These are phyloP conservation scores for Lachancea meyersii DNA, from an alignment of 805 yeast species.

Conservation along the genomic window DNA sequence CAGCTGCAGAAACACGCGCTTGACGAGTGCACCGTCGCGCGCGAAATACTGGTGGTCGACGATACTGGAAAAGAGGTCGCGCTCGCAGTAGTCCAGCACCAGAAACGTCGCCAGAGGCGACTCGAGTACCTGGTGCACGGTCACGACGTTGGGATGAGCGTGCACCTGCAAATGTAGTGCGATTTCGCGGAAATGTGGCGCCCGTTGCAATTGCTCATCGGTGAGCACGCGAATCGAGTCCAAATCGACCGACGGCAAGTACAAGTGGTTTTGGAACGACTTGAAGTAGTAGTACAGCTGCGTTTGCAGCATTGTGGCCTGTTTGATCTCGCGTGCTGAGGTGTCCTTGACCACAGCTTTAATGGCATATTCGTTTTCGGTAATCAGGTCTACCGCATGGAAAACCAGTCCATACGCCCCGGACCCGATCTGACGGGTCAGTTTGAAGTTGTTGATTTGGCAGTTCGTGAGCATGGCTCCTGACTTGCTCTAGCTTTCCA, in stretches of 20 bases:
- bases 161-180: slow-evolving; percentile 70
- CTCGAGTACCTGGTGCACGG: slow-evolving; percentile 68
- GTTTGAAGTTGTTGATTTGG: slow-evolving; percentile 26
- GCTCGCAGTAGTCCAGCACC: slow-evolving; percentile 80
- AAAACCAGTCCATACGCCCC: slow-evolving; percentile 86
- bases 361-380: slow-evolving; percentile 56
- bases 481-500: neutral
- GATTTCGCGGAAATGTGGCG: slow-evolving; percentile 53
- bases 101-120: slow-evolving; percentile 54
- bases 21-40: slow-evolving; percentile 44
- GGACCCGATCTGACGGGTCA: slow-evolving; percentile 34
- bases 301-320: slow-evolving; percentile 24
- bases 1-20: slow-evolving; percentile 64
- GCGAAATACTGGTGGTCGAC: slow-evolving; percentile 65
- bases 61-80: slow-evolving; percentile 81
- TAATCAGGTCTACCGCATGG: slow-evolving; percentile 50
- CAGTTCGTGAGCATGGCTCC: slow-evolving; percentile 18
- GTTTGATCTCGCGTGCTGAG: slow-evolving; percentile 16
- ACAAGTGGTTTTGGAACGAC: slow-evolving; percentile 18
- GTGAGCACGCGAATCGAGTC: slow-evolving; percentile 28
- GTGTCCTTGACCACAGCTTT: slow-evolving; percentile 55
- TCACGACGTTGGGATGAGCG: slow-evolving; percentile 68
- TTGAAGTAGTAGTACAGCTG: slow-evolving; percentile 25
- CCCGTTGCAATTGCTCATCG: slow-evolving; percentile 31
- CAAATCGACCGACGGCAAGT: slow-evolving; percentile 24